Percentiles rank a stretch among this genome's conserved stretches.
phyloP scores from a whole-genome alignment of 768 basidiomycete genomes.

The Russula ochroleuca region DNA sequence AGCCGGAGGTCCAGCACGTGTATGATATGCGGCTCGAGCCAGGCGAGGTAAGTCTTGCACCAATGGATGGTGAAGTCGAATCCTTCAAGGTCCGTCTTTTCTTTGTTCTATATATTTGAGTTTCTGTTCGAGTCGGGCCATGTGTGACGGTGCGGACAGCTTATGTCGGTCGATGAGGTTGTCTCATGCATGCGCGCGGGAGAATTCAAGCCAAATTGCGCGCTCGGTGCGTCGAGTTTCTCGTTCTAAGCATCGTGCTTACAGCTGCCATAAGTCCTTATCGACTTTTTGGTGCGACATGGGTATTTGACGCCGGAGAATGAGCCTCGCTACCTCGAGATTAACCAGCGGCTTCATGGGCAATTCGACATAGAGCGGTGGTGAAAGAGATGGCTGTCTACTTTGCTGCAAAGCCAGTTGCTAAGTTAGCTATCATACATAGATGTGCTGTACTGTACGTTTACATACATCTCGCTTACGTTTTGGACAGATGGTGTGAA shows the following conservation, averaged over 20 bases:
- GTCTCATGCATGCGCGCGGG: slow-evolving; percentile 59
- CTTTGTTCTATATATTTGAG: neutral
- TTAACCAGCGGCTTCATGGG: slow-evolving; percentile 69
- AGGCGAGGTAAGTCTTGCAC: slow-evolving; percentile 55
- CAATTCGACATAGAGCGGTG: slow-evolving; percentile 61
- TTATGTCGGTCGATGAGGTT: slow-evolving; percentile 61
- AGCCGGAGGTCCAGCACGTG: slow-evolving; percentile 84
- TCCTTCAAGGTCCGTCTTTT: slow-evolving; percentile 67
- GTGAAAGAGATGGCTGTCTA: slow-evolving; percentile 24
- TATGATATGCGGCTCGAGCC: slow-evolving; percentile 77
- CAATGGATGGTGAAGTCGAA: slow-evolving; percentile 91
- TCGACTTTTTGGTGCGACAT: slow-evolving; percentile 86
- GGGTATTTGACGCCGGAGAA: slow-evolving; percentile 84
- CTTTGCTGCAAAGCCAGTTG: neutral
- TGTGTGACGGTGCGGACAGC: slow-evolving; percentile 38
- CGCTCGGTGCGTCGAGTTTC: slow-evolving; percentile 52
- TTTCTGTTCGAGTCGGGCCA: neutral
- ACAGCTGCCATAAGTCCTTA: slow-evolving; percentile 49
- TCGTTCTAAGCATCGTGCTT: neutral
- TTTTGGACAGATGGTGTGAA: neutral
- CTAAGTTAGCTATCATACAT: neutral
- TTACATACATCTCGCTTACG: neutral
- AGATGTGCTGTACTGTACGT: neutral
- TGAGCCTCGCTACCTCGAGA: slow-evolving; percentile 78
- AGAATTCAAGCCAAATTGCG: slow-evolving; percentile 92